phyloP scores from a whole-genome alignment of 192 early-diverging fungal species.

The Geranomyces michiganensis region DNA sequence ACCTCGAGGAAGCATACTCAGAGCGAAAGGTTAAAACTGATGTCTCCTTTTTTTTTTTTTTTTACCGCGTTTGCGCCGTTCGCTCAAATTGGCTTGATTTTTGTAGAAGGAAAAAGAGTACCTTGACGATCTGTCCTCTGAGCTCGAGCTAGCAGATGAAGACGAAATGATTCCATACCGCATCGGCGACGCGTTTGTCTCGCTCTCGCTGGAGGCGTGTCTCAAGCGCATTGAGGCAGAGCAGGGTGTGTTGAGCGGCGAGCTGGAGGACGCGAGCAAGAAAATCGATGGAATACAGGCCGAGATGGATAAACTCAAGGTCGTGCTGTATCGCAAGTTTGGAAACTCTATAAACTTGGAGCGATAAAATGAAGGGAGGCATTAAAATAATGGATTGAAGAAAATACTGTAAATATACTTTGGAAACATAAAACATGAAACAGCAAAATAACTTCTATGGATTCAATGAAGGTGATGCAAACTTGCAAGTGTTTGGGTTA shows the following conservation, averaged over 20 bases:
- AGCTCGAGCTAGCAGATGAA: slow-evolving; percentile 92
- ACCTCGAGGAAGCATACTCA: slow-evolving; percentile 77
- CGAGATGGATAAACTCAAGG: slow-evolving; percentile 89
- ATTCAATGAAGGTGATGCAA: no score
- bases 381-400: no score
- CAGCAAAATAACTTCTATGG: no score
- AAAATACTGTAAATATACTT: neutral
- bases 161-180: slow-evolving; percentile 84
- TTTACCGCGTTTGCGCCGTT: no score
- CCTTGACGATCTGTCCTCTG: slow-evolving; percentile 87
- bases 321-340: slow-evolving; percentile 86
- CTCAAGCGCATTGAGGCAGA: slow-evolving; percentile 73
- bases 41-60: no score
- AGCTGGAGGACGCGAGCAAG: slow-evolving; percentile 64
- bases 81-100: no score
- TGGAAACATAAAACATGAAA: no score
- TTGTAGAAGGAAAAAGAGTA: slow-evolving; percentile 83
- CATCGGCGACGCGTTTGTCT: slow-evolving; percentile 88
- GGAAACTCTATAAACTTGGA: slow-evolving; percentile 96
- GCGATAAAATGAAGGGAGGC: no score
- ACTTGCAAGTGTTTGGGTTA: no score
- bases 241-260: slow-evolving; percentile 57
- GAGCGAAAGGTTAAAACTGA: slow-evolving; percentile 68
- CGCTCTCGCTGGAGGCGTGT: slow-evolving; percentile 68
- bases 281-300: slow-evolving; percentile 61